Percentiles rank a stretch among this genome's conserved stretches.
Conservation (phyloP, 176 grass and related monocot species). For the Ampelocalamus luodianensis region DNA sequence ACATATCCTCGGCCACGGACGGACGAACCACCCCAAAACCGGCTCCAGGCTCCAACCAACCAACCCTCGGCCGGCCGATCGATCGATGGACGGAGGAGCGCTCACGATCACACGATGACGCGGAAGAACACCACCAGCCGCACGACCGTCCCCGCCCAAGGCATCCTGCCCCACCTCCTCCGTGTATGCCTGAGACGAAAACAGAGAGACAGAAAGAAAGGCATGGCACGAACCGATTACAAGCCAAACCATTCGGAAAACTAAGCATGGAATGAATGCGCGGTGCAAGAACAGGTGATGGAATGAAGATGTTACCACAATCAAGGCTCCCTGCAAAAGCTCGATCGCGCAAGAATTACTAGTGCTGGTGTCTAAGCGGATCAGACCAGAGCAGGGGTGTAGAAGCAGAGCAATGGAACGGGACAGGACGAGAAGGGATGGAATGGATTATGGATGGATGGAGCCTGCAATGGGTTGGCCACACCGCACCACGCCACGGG, state of each 20-base stretch:
- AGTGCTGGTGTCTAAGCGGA: no score
- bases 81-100: no score
- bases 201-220: background rate
- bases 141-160: conserved; percentile 32
- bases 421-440: background rate
- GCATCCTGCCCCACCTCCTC: conserved; percentile 19
- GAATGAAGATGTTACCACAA: no score
- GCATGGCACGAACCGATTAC: background rate
- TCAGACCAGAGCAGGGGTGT: background rate
- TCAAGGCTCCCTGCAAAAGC: no score
- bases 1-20: background rate
- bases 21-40: no score
- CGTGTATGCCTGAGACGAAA: background rate
- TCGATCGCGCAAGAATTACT: no score
- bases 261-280: no score
- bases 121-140: conserved; percentile 41
- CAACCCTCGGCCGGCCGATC: no score
- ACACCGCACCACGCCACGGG: background rate
- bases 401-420: background rate
- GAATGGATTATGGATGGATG: no score
- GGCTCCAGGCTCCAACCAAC: no score
- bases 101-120: conserved; percentile 43
- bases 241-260: no score
- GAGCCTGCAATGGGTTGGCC: background rate
- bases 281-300: no score